Base-by-base conservation (phyloP, 83 land plant genomes). In the Picea abies region DNA sequence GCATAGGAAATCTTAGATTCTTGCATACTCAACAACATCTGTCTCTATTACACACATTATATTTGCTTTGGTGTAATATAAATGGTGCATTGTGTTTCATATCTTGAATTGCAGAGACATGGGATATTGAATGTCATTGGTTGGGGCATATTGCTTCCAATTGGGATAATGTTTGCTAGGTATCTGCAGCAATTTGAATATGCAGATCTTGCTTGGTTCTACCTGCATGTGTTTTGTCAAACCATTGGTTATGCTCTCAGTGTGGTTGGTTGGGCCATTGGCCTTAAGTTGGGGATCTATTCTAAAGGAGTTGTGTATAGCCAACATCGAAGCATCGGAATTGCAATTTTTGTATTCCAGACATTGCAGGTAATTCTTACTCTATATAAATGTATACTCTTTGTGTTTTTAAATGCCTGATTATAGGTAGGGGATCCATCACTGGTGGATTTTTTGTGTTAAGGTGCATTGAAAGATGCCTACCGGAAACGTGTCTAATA, bases 191-290 rank as follows among this genome's bases (percentile, higher is more conserved):
- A 83, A 37, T 88, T 89, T 67, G 56, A 83, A 70, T 78, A 84
- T 0, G 90, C 89, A 7, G 35, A 32, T 32, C 35, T 2, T 32
- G 35, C 35, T 32, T 32, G 35, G 35, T 32, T 32, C 35, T 32
- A 32, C 35, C 35, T 32, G 35, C 35, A 32, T 32, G 35, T 2
- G 2, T 32, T 32, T 32, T 32, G 35, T 78, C 98, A 96, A 81
- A 8, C 49, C 44, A 44, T 85, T 3, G 86, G 85, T 20, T 81
- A n/a, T 68, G 65, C 26, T 26, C 16, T 84, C 22, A 85, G 86
- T 44, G 23, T 81, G 76, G 86, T 88, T 52, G 98, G 98, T 14
- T 96, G 95, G 93, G 96, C 85, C 3, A 86, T 91, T 8, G 98
- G 98, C 17, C 78, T 96, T 32, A 32, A 32, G 35, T 32, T 32